Evolutionary conservation across 208 protist genomes (phyloP).

Genomic region (Crithidia acanthocephali): DNA sequence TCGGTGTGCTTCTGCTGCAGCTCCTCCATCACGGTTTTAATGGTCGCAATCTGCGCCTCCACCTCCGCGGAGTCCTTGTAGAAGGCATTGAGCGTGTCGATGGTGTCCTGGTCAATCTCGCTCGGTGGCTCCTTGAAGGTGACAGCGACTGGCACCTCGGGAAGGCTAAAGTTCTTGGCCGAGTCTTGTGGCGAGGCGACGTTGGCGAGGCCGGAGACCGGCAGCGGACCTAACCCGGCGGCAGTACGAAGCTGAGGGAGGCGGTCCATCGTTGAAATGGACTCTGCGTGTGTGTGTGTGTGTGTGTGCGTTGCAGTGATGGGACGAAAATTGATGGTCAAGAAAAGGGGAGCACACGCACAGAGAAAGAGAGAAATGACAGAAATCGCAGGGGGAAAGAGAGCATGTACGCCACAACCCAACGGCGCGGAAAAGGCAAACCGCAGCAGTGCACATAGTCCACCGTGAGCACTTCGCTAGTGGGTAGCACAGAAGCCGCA

Average conservation of each 20-base stretch:
- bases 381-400: not conserved
- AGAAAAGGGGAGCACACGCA: not conserved
- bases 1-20: slow-evolving; percentile 69
- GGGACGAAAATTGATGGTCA: not conserved
- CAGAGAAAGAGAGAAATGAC: no score
- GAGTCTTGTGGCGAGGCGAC: not conserved
- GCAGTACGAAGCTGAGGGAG: slow-evolving; percentile 23
- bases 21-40: slow-evolving; percentile 44
- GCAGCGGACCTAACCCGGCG: slow-evolving; percentile 17
- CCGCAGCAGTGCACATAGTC: no score
- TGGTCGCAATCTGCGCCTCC: slow-evolving; percentile 33
- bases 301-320: not conserved
- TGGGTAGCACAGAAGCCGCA: no score
- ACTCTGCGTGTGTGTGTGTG: not conserved
- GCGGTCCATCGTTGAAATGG: slow-evolving; percentile 26
- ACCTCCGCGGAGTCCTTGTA: slow-evolving; percentile 55
- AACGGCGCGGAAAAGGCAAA: no score
- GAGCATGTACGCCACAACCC: not conserved
- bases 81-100: slow-evolving; percentile 73
- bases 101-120: slow-evolving; percentile 68
- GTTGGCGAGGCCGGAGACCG: not conserved
- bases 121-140: slow-evolving; percentile 33
- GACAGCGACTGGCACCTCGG: slow-evolving; percentile 18
- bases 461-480: no score
- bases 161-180: slow-evolving; percentile 19